Evolutionary conservation across 1,139 yeast genomes (phyloP).

Genomic region (Saccharomycopsis hybrid): DNA sequence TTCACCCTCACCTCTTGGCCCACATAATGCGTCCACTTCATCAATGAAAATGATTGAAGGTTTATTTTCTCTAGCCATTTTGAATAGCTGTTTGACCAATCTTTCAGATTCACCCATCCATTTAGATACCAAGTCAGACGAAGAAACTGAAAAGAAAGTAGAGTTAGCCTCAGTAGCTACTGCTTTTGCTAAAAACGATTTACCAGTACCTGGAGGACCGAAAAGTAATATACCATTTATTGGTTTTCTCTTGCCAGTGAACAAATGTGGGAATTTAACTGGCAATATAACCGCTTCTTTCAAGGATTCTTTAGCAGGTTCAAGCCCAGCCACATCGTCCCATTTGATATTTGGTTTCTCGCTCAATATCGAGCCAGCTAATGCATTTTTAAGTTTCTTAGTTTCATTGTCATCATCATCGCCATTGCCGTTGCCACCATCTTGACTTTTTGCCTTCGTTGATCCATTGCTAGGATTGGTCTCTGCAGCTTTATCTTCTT

Average conservation of each 20-base stretch:
- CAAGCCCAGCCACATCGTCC: constrained; percentile 96
- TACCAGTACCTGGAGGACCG: constrained; percentile 99
- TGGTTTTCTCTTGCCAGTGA: constrained; percentile 92
- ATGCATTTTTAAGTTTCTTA: constrained; percentile 83
- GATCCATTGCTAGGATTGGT: constrained; percentile 46
- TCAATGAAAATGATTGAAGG: constrained; percentile 95
- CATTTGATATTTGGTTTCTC: constrained; percentile 92
- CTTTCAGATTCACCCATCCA: constrained; percentile 99
- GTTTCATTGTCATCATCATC: constrained; percentile 80
- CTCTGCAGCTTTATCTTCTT: constrained; percentile 44
- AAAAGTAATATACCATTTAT: constrained; percentile 85
- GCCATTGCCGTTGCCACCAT: constrained; percentile 32
- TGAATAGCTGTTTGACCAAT: constrained; percentile 85
- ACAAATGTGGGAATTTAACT: constrained; percentile 87
- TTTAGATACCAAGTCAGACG: constrained; percentile 89
- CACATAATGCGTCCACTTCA: constrained; percentile 97
- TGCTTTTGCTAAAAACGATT: constrained; percentile 92
- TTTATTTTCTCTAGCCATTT: constrained; percentile 93
- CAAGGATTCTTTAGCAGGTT: constrained; percentile 89
- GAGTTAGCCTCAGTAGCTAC: constrained; percentile 98
- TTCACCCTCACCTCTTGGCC: constrained; percentile 98
- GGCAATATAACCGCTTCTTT: constrained; percentile 97
- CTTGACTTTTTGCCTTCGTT: constrained; percentile 43
- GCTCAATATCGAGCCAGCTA: constrained; percentile 85
- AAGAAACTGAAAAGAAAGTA: constrained; percentile 90